Evolutionary conservation across 2,329 filamentous ascomycete genomes (phyloP).

Genomic region (Diaporthe capsici): DNA sequence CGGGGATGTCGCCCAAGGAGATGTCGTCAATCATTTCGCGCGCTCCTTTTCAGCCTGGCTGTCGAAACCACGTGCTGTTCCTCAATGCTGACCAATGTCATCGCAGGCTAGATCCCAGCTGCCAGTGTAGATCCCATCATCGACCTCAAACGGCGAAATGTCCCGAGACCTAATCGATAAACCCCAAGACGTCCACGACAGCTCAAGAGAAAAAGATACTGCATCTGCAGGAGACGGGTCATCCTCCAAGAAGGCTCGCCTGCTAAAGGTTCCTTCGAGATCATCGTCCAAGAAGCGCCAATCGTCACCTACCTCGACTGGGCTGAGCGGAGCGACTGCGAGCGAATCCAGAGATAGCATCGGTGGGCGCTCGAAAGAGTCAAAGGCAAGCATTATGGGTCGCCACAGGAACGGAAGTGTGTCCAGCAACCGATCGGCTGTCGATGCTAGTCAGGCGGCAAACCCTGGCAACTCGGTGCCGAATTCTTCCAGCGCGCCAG

Average conservation of each 20-base stretch:
- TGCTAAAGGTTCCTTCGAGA: constrained; percentile 72
- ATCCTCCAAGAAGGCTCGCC: constrained; percentile 64
- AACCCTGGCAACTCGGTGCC: constrained; percentile 65
- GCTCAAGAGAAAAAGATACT: constrained; percentile 60
- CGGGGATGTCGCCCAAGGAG: background rate
- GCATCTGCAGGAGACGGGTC: constrained; percentile 58
- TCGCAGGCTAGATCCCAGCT: constrained; percentile 37
- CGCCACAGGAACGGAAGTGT: constrained; percentile 77
- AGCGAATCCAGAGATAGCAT: constrained; percentile 74
- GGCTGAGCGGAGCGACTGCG: constrained; percentile 71
- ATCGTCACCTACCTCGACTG: constrained; percentile 71
- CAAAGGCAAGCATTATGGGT: constrained; percentile 74
- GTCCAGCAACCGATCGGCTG: constrained; percentile 73
- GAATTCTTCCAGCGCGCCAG: constrained; percentile 63
- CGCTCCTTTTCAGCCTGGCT: background rate
- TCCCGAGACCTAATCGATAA: constrained; percentile 53
- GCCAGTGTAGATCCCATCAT: constrained; percentile 38
- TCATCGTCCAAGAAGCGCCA: constrained; percentile 74
- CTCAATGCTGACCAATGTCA: constrained; percentile 38
- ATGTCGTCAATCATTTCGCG: constrained; percentile 1
- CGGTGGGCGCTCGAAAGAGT: constrained; percentile 75
- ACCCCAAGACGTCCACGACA: constrained; percentile 52
- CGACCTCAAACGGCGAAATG: constrained; percentile 46
- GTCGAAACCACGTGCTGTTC: constrained; percentile 13
- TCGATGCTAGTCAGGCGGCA: constrained; percentile 66